Conservation (phyloP, 768 basidiomycete genomes). For the Gymnopilus dilepis region DNA sequence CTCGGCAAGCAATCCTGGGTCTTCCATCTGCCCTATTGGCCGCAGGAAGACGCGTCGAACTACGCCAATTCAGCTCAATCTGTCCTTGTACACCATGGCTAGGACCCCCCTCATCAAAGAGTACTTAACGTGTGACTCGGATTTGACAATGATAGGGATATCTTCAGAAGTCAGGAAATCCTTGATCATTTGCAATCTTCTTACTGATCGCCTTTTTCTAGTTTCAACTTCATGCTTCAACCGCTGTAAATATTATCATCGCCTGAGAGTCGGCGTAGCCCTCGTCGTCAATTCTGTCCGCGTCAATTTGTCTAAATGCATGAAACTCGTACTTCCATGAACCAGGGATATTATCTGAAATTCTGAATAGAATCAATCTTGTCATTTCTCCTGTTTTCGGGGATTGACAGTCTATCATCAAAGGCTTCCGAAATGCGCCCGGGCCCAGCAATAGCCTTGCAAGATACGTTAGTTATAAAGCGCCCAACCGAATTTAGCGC, state of each 20-base stretch:
- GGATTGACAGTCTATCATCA: not conserved
- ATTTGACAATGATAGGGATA: not conserved
- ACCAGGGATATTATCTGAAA: too few species aligned
- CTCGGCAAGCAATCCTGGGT: not conserved
- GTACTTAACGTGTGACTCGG: not conserved
- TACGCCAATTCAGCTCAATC: slow-evolving; percentile 9
- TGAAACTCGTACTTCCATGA: too few species aligned
- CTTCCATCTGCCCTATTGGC: not conserved
- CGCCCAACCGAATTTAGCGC: not conserved
- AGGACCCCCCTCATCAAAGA: not conserved
- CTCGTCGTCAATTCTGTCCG: not conserved
- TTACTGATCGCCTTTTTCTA: not conserved
- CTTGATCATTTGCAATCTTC: not conserved
- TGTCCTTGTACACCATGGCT: not conserved
- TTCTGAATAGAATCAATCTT: too few species aligned
- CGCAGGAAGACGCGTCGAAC: not conserved
- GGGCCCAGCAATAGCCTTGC: not conserved
- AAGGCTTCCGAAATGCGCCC: not conserved
- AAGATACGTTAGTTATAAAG: not conserved
- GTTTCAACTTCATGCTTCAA: not conserved
- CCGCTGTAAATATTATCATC: not conserved
- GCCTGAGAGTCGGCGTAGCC: not conserved
- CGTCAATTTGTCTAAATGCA: not conserved
- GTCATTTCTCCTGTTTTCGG: not conserved
- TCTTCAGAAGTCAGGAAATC: not conserved